A percentile compares a stretch with the other conserved stretches of the same genome.
Evolutionary conservation across 176 grass and related monocot species (phyloP).

Genomic region (Secale cereale): DNA sequence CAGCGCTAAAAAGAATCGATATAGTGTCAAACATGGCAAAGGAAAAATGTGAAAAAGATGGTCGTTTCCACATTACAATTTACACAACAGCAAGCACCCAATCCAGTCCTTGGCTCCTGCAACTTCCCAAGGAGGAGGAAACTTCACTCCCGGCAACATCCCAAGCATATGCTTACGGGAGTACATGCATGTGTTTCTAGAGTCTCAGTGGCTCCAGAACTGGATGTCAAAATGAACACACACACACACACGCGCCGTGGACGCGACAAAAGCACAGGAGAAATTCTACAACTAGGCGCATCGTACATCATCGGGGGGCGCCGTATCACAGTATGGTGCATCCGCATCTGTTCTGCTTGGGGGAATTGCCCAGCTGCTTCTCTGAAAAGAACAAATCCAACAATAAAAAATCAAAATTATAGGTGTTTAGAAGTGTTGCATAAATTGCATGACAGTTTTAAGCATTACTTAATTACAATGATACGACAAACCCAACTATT

Average conservation of each 20-base stretch:
- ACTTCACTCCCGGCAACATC: no score
- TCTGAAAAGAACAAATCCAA: constrained; percentile 40
- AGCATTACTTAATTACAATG: not conserved
- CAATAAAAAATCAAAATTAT: not conserved
- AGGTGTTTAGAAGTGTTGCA: not conserved
- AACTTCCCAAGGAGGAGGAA: no score
- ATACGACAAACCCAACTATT: not conserved
- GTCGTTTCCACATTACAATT: constrained; percentile 40
- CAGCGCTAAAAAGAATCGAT: constrained; percentile 46
- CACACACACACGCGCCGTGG: constrained; percentile 29
- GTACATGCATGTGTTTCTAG: constrained; percentile 6
- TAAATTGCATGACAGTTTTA: not conserved
- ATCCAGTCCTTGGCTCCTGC: constrained; percentile 20
- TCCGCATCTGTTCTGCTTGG: constrained; percentile 65
- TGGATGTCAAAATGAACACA: constrained; percentile 54
- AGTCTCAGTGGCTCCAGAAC: constrained; percentile 30
- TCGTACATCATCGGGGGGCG: constrained; percentile 18
- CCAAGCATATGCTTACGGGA: constrained; percentile 1
- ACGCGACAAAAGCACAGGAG: constrained; percentile 25
- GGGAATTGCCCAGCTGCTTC: constrained; percentile 52
- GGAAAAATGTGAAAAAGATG: not conserved
- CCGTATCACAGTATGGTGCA: constrained; percentile 69
- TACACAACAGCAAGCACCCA: constrained; percentile 57
- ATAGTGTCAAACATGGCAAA: constrained; percentile 25
- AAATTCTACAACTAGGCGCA: constrained; percentile 39